Evolutionary conservation across 176 grass and related monocot genomes (phyloP), one percentile per base, ranked within the genome.

Genomic region (Oryza longistaminata): DNA sequence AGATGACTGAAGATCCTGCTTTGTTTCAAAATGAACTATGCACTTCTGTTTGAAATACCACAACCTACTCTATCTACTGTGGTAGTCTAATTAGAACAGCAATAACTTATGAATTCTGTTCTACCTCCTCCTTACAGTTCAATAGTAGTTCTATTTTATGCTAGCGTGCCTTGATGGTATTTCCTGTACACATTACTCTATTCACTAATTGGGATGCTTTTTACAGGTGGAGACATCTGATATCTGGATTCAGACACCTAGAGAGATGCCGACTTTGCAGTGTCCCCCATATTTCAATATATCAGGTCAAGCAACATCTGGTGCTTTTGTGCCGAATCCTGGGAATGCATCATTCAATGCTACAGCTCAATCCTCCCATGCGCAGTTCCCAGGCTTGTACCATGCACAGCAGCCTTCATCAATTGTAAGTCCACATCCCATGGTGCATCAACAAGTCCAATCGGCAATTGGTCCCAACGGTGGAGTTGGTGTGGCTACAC

Each of bases 331-430:
- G 75, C 90, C 85, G 3, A 84, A 95, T 90, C 78, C 93, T 34
- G 90, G 88, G 6, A 91, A 92, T 82, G 88, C 90, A 76, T 84
- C 93, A 66, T 95, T 95, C 88, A 88, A 85, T 84, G 82, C 93
- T 66, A 83, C 93, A 61, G 83, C 90, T 17, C 93, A 92, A 85
- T 88, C 90, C 37, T 86, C 93, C 16, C 88, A 95, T 31, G 61
- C 87, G 2, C 93, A 92, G 22, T 95, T 92, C 79, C 90, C 83
- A 76, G 88, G 88, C 39, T 29, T 95, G 80, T 95, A 95, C 68
- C 93, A 95, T 84, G 83, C 90, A 31, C 86, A 82, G 11, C 93
- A 95, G 68, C 85, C 83, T 25, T 83, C 90, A n/a, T 88, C 93
- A 13, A 92, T 95, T 29, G 83, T 89, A 33, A 79, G 88, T 71